phyloP scores from a whole-genome alignment of 192 early-diverging fungal species.

The Jimgerdemannia flammicorona region DNA sequence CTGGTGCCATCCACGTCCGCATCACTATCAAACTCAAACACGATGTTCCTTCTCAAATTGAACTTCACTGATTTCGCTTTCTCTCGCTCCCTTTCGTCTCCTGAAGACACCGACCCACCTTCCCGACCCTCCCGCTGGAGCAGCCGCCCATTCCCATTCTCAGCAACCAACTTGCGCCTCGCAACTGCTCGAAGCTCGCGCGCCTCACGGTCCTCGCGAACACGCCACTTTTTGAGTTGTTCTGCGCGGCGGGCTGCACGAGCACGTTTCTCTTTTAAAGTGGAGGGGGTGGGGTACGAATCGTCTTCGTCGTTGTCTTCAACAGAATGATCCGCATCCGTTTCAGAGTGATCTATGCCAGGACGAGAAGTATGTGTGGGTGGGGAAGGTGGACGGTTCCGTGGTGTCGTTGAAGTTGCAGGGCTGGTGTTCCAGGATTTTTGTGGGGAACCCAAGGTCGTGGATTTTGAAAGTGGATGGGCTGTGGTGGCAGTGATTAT shows the following conservation, averaged over 20 bases:
- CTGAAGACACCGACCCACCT: background rate
- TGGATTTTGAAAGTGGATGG: background rate
- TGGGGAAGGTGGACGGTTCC: background rate
- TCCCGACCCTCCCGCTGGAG: background rate
- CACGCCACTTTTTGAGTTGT: constrained; percentile 29
- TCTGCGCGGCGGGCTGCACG: constrained; percentile 23
- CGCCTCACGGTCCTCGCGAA: constrained; percentile 28
- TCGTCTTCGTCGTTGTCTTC: background rate
- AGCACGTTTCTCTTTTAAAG: constrained; percentile 23
- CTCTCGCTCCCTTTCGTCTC: background rate
- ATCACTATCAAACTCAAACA: constrained; percentile 15
- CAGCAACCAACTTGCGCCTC: constrained; percentile 5
- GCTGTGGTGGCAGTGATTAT: background rate
- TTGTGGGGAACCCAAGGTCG: background rate
- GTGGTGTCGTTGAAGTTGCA: background rate
- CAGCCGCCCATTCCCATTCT: constrained; percentile 1
- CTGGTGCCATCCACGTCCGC: background rate
- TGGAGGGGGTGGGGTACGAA: constrained; percentile 9
- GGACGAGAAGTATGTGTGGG: background rate
- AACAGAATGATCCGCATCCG: background rate
- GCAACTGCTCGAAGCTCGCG: constrained; percentile 10
- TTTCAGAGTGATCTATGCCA: background rate
- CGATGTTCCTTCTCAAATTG: constrained; percentile 21
- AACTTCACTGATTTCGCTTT: constrained; percentile 21
- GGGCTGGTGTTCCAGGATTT: background rate